A percentile compares a stretch with the other conserved stretches of the same genome.
These are phyloP conservation scores for Sistotremastrum suecicum DNA, from an alignment of 768 basidiomycete species.

Conservation along the genomic window DNA sequence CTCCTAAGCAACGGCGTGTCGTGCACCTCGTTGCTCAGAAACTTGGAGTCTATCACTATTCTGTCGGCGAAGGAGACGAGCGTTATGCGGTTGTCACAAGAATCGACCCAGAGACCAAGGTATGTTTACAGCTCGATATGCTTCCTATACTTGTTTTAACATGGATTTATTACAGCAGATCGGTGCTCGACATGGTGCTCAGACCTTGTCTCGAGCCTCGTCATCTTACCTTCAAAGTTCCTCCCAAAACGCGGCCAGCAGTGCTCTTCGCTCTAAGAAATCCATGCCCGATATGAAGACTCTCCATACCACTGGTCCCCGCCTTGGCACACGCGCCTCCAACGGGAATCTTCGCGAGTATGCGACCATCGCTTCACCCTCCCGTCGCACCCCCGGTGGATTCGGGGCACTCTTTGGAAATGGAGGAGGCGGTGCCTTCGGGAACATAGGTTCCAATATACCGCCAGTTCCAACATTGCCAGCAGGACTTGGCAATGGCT, in stretches of 20 bases:
- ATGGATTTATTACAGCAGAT: not conserved
- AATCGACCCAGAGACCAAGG: conserved; percentile 62
- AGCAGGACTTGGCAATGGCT: conserved; percentile 30
- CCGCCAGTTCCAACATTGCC: conserved; percentile 77
- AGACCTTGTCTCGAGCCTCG: conserved; percentile 69
- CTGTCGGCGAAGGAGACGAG: conserved; percentile 85
- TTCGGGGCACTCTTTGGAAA: conserved; percentile 60
- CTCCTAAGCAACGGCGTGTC: conserved; percentile 75
- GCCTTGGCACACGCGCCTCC: conserved; percentile 65
- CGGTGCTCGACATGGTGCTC: conserved; percentile 25
- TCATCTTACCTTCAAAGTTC: conserved; percentile 63
- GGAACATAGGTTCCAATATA: conserved; percentile 24
- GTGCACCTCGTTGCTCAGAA: conserved; percentile 97
- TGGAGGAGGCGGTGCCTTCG: conserved; percentile 26
- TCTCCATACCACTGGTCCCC: conserved; percentile 63
- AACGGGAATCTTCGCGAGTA: conserved; percentile 83
- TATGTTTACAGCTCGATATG: conserved; percentile 21
- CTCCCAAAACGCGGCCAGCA: conserved; percentile 23
- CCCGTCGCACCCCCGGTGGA: conserved; percentile 58
- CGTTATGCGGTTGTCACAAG: conserved; percentile 90
- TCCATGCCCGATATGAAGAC: conserved; percentile 98
- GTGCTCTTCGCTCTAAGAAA: conserved; percentile 78
- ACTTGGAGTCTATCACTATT: conserved; percentile 89
- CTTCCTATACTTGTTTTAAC: not conserved
- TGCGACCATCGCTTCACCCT: conserved; percentile 74